Conservation (phyloP, 805 yeast species). For the Candida pseudofarinosa region DNA sequence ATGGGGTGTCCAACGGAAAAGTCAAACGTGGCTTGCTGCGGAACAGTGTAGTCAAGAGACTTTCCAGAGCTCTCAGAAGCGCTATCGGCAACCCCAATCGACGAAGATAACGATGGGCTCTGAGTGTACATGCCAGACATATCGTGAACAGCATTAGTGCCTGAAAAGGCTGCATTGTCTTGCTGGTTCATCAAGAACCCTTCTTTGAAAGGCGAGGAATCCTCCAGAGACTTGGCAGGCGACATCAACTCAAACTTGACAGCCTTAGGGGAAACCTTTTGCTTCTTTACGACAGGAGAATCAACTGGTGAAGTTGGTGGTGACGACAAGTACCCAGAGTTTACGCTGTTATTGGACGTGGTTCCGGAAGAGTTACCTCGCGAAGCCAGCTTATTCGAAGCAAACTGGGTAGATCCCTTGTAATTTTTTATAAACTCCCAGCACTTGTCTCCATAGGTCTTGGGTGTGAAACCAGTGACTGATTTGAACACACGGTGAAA, state of each 20-base stretch:
- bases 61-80: neutral
- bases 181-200: constrained; percentile 1
- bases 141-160: neutral
- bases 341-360: constrained; percentile 5
- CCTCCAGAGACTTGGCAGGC: neutral
- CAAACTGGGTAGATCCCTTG: constrained; percentile 16
- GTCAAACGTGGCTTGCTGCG: constrained; percentile 11
- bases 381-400: constrained; percentile 8
- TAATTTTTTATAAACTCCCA: constrained; percentile 50
- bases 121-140: neutral
- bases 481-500: constrained; percentile 86
- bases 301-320: neutral
- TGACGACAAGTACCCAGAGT: neutral
- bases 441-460: constrained; percentile 83
- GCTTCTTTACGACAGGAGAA: constrained; percentile 8
- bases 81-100: neutral
- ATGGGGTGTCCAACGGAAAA: constrained; percentile 7
- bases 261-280: constrained; percentile 8
- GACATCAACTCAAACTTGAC: neutral
- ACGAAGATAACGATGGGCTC: neutral
- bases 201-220: neutral
- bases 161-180: neutral
- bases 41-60: constrained; percentile 6
- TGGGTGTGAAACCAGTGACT: constrained; percentile 83
- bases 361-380: neutral